phyloP scores from a whole-genome alignment of 1,139 yeast genomes.

The Groenewaldozyma auringiensis region DNA sequence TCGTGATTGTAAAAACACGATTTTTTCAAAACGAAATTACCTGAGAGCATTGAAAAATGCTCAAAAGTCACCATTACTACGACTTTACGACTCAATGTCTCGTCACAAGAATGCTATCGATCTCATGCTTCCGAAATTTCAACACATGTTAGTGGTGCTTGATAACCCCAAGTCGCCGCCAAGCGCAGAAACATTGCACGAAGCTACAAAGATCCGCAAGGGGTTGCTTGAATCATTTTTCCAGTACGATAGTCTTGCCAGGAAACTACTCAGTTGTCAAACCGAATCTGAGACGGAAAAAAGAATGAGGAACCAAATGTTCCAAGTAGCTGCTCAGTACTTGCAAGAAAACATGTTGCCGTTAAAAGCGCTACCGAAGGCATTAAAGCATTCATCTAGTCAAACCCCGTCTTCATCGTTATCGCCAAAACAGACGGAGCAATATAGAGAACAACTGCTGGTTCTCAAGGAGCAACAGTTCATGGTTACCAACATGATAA shows the following conservation, averaged over 20 bases:
- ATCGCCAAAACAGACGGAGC: constrained; percentile 3
- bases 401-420: constrained; percentile 1
- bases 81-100: constrained; percentile 31
- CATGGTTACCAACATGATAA: constrained; percentile 56
- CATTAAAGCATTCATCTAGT: constrained; percentile 28
- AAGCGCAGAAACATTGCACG: constrained; percentile 26
- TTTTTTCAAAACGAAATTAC: constrained; percentile 52
- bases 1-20: constrained; percentile 52
- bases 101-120: constrained; percentile 34
- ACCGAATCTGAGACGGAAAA: constrained; percentile 34
- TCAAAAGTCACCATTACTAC: constrained; percentile 23
- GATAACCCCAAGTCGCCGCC: constrained; percentile 30
- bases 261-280: constrained; percentile 31
- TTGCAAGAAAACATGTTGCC: constrained; percentile 51
- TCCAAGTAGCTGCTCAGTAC: constrained; percentile 40
- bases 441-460: constrained; percentile 58
- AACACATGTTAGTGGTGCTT: constrained; percentile 30
- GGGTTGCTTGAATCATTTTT: constrained; percentile 39
- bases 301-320: constrained; percentile 41
- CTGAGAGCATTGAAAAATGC: constrained; percentile 31
- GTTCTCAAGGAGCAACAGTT: constrained; percentile 80
- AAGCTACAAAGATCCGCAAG: constrained; percentile 36
- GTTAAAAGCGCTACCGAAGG: constrained; percentile 41
- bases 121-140: constrained; percentile 37
- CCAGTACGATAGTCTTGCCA: constrained; percentile 39